Evolutionary conservation across 129 eudicot species (phyloP).

Genomic region (Heracleum sosnowskyi): DNA sequence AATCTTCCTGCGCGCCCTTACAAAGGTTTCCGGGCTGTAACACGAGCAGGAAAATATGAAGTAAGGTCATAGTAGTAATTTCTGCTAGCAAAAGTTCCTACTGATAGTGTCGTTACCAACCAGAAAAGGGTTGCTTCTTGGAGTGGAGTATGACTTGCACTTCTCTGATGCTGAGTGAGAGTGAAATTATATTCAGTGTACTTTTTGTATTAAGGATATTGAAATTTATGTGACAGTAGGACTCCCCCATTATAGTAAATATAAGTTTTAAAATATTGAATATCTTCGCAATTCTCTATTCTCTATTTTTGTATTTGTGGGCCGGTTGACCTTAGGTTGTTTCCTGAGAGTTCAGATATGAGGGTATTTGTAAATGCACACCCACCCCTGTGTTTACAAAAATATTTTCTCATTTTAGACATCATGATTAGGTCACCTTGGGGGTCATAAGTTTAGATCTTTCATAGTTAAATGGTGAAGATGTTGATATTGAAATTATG

Average conservation of each 20-base stretch:
- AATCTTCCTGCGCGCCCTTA: constrained; percentile 63
- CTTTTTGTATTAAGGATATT: neutral
- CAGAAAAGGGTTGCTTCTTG: neutral
- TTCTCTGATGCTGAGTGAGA: neutral
- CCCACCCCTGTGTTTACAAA: no score
- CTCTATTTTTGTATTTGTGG: no score
- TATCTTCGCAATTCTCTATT: neutral
- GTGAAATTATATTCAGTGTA: neutral
- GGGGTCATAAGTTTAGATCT: no score
- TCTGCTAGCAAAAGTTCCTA: neutral
- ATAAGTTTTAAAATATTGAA: neutral
- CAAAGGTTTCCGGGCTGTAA: constrained; percentile 87
- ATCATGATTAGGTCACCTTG: no score
- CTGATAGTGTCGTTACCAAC: neutral
- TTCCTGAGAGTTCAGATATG: no score
- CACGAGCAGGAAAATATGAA: constrained; percentile 71
- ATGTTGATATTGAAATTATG: no score
- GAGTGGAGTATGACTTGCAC: neutral
- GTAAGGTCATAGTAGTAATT: constrained; percentile 47
- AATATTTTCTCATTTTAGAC: no score
- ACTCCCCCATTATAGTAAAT: neutral
- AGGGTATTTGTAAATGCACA: no score
- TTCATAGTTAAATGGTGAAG: no score
- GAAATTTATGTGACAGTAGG: neutral
- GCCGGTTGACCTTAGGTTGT: no score